Conservation (phyloP, 495 filamentous ascomycete genomes). For the Cetradonia linearis region DNA sequence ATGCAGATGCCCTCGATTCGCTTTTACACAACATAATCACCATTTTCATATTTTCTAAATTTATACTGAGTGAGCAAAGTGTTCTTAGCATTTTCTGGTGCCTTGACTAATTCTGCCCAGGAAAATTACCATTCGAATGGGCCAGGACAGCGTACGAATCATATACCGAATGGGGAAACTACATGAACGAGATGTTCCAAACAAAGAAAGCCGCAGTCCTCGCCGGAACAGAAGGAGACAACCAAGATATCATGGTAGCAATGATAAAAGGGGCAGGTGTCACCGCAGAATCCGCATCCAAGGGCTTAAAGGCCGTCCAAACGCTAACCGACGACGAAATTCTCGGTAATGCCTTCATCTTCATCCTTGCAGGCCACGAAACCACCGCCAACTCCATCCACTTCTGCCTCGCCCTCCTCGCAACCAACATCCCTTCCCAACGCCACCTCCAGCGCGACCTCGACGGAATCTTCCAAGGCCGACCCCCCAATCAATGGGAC, state of each 20-base stretch:
- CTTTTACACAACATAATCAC: conserved; percentile 46
- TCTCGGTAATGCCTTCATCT: conserved; percentile 61
- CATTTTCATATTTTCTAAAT: conserved; percentile 41
- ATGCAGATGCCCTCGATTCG: conserved; percentile 41
- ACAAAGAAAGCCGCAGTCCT: conserved; percentile 43
- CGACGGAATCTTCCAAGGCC: conserved; percentile 43
- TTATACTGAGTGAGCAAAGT: conserved; percentile 32
- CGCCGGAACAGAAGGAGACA: conserved; percentile 36
- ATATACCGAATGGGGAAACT: conserved; percentile 50
- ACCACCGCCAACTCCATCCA: conserved; percentile 59
- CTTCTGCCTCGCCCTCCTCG: conserved; percentile 51
- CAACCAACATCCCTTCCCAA: conserved; percentile 47
- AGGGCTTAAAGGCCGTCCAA: conserved; percentile 23
- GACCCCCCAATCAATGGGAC: conserved; percentile 45
- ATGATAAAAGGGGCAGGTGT: conserved; percentile 36
- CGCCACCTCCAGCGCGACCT: conserved; percentile 51
- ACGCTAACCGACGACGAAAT: conserved; percentile 48
- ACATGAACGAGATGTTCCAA: conserved; percentile 53
- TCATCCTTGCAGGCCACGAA: conserved; percentile 63
- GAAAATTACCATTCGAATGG: conserved; percentile 40
- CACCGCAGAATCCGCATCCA: conserved; percentile 21
- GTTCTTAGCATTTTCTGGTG: background rate
- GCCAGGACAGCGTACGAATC: conserved; percentile 39
- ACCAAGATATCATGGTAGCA: conserved; percentile 57
- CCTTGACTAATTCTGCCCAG: conserved; percentile 20